These are phyloP conservation scores for Cyclocybe cylindracea DNA, from an alignment of 768 basidiomycete species.

Conservation along the genomic window DNA sequence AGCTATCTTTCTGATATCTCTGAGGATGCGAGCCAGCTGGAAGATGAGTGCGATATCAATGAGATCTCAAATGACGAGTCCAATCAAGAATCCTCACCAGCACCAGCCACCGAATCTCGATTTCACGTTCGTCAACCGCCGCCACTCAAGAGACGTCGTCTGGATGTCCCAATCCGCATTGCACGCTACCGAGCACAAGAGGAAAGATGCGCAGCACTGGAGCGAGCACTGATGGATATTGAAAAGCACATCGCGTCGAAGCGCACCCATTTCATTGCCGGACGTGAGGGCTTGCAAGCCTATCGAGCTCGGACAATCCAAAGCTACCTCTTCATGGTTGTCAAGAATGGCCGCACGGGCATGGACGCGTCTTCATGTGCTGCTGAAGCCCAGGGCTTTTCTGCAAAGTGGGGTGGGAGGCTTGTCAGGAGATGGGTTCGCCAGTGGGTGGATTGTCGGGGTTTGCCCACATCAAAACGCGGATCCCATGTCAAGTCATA, in stretches of 20 bases:
- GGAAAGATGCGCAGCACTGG: slow-evolving; percentile 1
- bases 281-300: slow-evolving; percentile 27
- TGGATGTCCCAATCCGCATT: slow-evolving; percentile 18
- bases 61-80: neutral
- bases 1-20: slow-evolving; percentile 23
- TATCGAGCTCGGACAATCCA: slow-evolving; percentile 25
- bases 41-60: neutral
- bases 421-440: slow-evolving; percentile 24
- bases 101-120: neutral
- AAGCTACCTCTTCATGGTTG: slow-evolving; percentile 27
- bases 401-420: slow-evolving; percentile 27
- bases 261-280: slow-evolving; percentile 22
- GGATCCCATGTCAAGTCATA: slow-evolving; percentile 27
- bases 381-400: slow-evolving; percentile 31
- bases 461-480: slow-evolving; percentile 23
- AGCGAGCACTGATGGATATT: slow-evolving; percentile 19
- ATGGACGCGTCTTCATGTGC: slow-evolving; percentile 26
- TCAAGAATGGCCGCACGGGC: slow-evolving; percentile 20
- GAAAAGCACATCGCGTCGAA: slow-evolving; percentile 25
- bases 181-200: slow-evolving; percentile 3
- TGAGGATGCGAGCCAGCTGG: slow-evolving; percentile 6
- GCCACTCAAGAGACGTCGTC: slow-evolving; percentile 19
- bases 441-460: slow-evolving; percentile 21
- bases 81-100: neutral
- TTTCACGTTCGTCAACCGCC: slow-evolving; percentile 11